A percentile compares a stretch with the other conserved stretches of the same genome.
phyloP scores from a whole-genome alignment of 331 rosid genomes.

The Saraca asoca region DNA sequence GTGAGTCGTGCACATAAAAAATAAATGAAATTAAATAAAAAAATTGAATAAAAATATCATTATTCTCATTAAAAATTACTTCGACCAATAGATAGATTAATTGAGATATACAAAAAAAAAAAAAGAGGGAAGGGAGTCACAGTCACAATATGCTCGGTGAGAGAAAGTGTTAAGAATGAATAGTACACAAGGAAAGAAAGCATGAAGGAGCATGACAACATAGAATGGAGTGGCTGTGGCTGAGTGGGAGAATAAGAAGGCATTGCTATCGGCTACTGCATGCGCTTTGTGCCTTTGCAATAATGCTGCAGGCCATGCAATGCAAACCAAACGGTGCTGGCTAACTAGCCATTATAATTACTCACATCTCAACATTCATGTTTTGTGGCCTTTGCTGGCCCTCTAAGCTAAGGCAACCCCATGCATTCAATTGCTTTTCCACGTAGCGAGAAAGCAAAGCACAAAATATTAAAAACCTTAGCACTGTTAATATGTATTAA shows the following conservation, averaged over 20 bases:
- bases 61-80: no score
- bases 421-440: constrained; percentile 37
- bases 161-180: neutral
- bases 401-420: constrained; percentile 60
- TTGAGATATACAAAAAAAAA: no score
- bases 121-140: no score
- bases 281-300: constrained; percentile 44
- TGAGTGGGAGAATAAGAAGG: constrained; percentile 16
- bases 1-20: no score
- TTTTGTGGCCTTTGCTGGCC: constrained; percentile 43
- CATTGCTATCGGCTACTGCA: constrained; percentile 38
- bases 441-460: constrained; percentile 43
- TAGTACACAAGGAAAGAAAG: neutral
- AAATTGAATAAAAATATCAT: no score
- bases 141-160: neutral
- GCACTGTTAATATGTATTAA: constrained; percentile 5
- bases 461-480: neutral
- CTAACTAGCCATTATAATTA: constrained; percentile 17
- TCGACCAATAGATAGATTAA: no score
- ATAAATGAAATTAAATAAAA: no score
- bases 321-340: constrained; percentile 12
- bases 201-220: neutral
- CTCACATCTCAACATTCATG: constrained; percentile 28
- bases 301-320: constrained; percentile 37
- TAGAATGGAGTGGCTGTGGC: neutral